Evolutionary conservation across 108 stramenopile genomes (phyloP), one percentile per base, ranked within the genome.

Genomic region (Poteriospumella lacustris): DNA sequence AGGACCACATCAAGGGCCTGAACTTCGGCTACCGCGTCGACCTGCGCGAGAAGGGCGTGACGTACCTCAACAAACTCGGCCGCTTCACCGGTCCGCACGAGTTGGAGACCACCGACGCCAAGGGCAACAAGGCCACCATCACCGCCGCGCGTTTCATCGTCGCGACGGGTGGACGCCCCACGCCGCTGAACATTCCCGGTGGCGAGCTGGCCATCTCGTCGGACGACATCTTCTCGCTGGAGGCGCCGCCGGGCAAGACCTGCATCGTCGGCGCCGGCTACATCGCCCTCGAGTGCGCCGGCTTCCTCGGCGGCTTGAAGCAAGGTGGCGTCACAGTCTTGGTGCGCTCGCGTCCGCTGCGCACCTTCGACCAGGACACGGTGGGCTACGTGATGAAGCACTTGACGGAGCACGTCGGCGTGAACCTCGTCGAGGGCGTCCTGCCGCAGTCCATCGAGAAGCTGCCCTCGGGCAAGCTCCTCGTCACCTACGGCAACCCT

Each of bases 201-300:
- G 92, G 90, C 38, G 97, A 99, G 68, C 81, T 94, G 75, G 96
- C 95, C 60, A 92, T 99, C 80, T 87, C 90, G 42, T 90, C 88
- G 28, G 96, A 97, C 88, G 96, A 99, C 84, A 80, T 97, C 39
- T 99, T 97, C 81, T 91, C 92, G 12, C 81, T 96, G 59, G 85
- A 90, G 31, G 79, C 84, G 47, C 82, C 89, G 84, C 98, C 98
- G 12, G 98, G 94, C 19, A 94, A 92, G 82, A 94, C 94, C 1
- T 83, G 96, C 47, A 94, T 96, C 68, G 91, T 99, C 39, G 98
- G 98, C 15, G 98, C 94, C 1, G 92, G 92, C 40, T 99, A 99
- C 88, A 94, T 99, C 79, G 88, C 91, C 43, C 87, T 99, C 44
- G 98, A 99, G 87, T 97, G 96, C 81, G 98, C 96, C 42, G 96